Base-by-base conservation (phyloP, 2,329 filamentous ascomycete species). In the Apiospora pterosperma region DNA sequence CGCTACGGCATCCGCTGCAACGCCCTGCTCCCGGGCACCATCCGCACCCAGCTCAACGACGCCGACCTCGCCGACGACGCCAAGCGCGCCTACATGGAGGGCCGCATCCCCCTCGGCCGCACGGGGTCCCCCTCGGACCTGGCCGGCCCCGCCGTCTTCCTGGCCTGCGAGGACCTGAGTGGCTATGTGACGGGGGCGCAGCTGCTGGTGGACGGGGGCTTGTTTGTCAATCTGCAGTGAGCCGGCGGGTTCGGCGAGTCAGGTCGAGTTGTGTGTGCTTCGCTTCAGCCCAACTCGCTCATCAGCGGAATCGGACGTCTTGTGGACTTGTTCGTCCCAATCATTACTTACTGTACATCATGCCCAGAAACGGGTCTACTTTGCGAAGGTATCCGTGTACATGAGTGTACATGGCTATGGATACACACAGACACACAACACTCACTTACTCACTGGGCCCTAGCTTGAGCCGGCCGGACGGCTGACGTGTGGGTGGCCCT, bases 201-300 rank as follows among this genome's bases (percentile, higher is more conserved):
- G 77, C 74, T 97, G 69, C 76, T 97, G 67, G 93, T 97, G 16
- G 93, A 97, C 77, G 94, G 93, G 12, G 93, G 94, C 0, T 76
- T 95, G 67, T 97, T 96, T 82, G 93, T 97, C 19, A 97, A 97
- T 77, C 80, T 97, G 71, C 92, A 96, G 77, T 95, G 65, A 70
- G 44, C 16, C 19, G 38, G 38, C 11, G 38, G 38, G 38, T 41
- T 41, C 19, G 38, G 38, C 19, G 38, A 41, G 38, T 10, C 38
- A 41, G 38, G 38, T n/a, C n/a, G n/a, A n/a, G n/a, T n/a, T n/a
- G n/a, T n/a, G n/a, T n/a, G n/a, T n/a, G n/a, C n/a, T n/a, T n/a
- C n/a, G n/a, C n/a, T n/a, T n/a, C n/a, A n/a, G n/a, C n/a, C n/a
- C n/a, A n/a, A n/a, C n/a, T n/a, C n/a, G n/a, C n/a, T n/a, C n/a